phyloP scores from a whole-genome alignment of 2,329 filamentous ascomycete genomes.

The Phialophora expanda region DNA sequence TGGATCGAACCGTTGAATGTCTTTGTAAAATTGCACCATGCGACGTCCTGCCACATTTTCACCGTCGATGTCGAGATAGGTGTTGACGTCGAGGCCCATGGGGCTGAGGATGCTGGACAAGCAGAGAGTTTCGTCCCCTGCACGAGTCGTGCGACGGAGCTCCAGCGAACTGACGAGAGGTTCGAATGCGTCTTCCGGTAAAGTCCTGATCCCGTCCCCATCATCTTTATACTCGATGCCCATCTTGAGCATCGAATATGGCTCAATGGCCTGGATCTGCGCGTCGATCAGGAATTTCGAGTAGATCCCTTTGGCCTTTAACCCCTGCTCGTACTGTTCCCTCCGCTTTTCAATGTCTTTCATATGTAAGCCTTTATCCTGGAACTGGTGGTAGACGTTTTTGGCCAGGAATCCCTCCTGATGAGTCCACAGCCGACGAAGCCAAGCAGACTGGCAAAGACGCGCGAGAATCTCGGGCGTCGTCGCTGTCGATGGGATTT shows the following conservation, averaged over 20 bases:
- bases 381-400: neutral
- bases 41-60: conserved; percentile 7
- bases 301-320: conserved; percentile 3
- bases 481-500: conserved; percentile 25
- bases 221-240: conserved; percentile 1
- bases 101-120: conserved; percentile 5
- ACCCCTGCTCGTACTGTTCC: neutral
- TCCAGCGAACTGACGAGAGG: neutral
- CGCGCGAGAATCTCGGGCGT: conserved; percentile 42
- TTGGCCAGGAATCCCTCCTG: conserved; percentile 45
- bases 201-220: neutral
- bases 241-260: conserved; percentile 4
- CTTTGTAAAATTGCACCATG: conserved; percentile 5
- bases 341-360: neutral
- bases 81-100: conserved; percentile 1
- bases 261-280: conserved; percentile 5
- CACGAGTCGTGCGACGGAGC: conserved; percentile 6
- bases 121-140: neutral
- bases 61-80: conserved; percentile 1
- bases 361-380: neutral
- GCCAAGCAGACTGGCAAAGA: conserved; percentile 48
- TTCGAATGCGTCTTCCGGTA: conserved; percentile 5
- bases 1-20: neutral
- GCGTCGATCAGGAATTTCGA: neutral
- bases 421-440: conserved; percentile 50